A percentile compares a stretch with the other conserved stretches of the same genome.
Evolutionary conservation across 257 asterid species (phyloP).

Genomic region (Jaltomata sinuosa): DNA sequence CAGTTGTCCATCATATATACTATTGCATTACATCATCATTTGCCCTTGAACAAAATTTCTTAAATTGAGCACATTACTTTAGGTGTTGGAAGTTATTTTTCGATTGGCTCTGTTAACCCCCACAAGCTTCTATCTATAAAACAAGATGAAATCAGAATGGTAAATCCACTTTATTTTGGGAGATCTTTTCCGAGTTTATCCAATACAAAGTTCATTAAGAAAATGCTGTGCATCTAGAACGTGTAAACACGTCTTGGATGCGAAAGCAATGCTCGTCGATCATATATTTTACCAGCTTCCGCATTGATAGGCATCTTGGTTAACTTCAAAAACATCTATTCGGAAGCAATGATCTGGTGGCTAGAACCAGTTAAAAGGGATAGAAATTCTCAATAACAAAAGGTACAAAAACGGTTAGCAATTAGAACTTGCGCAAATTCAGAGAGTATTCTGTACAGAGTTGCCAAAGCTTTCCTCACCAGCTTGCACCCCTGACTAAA

Average conservation of each 20-base stretch:
- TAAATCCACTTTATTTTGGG: background rate
- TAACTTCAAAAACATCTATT: background rate
- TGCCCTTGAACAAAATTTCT: background rate
- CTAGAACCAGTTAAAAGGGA: background rate
- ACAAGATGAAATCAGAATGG: background rate
- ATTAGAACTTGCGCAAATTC: background rate
- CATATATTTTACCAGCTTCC: background rate
- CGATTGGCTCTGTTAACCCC: background rate
- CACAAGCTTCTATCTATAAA: background rate
- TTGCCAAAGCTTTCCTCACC: conserved; percentile 1
- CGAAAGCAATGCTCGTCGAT: background rate
- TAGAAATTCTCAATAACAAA: background rate
- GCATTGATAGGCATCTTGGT: background rate
- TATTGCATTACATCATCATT: background rate
- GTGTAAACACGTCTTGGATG: background rate
- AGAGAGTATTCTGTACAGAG: background rate
- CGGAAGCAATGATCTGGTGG: background rate
- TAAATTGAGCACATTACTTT: background rate
- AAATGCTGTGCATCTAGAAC: background rate
- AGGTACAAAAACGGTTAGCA: background rate
- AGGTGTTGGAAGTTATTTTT: background rate
- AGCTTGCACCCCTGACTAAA: background rate
- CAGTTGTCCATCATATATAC: background rate
- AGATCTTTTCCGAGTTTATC: background rate
- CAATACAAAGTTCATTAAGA: background rate